Conservation (phyloP, 306 rosid genomes). For the Prinsepia uniflora region DNA sequence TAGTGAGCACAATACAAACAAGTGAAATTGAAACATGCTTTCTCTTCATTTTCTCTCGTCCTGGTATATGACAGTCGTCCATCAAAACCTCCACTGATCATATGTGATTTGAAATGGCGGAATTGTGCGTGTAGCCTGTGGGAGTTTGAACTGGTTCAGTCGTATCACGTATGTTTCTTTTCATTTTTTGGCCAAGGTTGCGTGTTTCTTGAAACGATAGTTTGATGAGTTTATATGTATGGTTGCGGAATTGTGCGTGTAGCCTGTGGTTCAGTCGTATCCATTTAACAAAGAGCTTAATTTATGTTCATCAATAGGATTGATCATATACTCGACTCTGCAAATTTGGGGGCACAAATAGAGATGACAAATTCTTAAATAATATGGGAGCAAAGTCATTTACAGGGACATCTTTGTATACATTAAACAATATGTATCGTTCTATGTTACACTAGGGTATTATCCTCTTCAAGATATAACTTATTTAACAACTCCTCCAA, state of each 20-base stretch:
- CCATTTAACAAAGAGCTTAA: not conserved
- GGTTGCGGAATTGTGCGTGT: too few relatives aligned
- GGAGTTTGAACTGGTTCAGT: constrained; percentile 34
- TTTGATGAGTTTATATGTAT: constrained; percentile 20
- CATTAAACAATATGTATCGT: not conserved
- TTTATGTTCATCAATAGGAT: not conserved
- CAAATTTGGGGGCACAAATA: too few relatives aligned
- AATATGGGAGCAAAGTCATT: not conserved
- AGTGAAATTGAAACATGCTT: constrained; percentile 26
- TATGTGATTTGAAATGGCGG: constrained; percentile 33
- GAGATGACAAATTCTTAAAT: too few relatives aligned
- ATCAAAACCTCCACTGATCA: constrained; percentile 27
- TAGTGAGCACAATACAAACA: constrained; percentile 36
- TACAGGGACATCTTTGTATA: constrained; percentile 2
- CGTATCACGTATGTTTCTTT: constrained; percentile 19
- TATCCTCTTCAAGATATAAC: constrained; percentile 42
- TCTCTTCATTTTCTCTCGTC: constrained; percentile 2
- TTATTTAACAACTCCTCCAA: constrained; percentile 54
- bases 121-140: constrained; percentile 28
- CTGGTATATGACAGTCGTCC: constrained; percentile 33
- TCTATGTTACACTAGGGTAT: constrained; percentile 31
- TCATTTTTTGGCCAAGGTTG: constrained; percentile 23
- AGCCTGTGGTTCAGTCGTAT: too few relatives aligned
- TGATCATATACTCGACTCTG: too few relatives aligned
- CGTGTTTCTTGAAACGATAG: constrained; percentile 24